These are phyloP conservation scores for Nemania sp. DNA, from an alignment of 2,329 filamentous ascomycete genomes.

Conservation along the genomic window DNA sequence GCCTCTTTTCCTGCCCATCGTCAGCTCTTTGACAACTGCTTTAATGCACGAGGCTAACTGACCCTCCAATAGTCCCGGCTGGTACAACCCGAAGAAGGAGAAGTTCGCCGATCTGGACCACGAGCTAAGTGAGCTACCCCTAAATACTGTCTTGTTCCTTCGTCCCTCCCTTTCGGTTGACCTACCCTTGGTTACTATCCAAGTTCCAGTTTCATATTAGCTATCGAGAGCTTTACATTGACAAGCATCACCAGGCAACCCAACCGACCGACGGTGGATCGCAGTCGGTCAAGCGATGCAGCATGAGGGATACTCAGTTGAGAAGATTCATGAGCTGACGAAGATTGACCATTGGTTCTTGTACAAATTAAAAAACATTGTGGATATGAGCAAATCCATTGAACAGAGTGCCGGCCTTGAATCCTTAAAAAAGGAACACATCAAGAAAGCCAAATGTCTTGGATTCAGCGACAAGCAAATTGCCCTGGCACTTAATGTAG, in stretches of 20 bases:
- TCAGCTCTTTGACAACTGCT: not conserved
- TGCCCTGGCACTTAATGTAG: constrained; percentile 71
- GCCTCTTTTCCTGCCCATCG: not conserved
- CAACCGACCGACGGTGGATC: constrained; percentile 95
- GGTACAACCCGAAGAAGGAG: constrained; percentile 65
- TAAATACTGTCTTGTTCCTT: not conserved
- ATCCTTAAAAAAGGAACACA: constrained; percentile 83
- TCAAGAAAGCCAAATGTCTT: constrained; percentile 93
- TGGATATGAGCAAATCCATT: constrained; percentile 85
- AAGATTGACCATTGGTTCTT: constrained; percentile 99
- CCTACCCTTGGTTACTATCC: not conserved
- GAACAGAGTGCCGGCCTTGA: constrained; percentile 82
- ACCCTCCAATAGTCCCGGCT: not conserved
- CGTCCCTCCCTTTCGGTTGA: not conserved
- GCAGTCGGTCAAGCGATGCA: constrained; percentile 98
- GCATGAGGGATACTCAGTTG: constrained; percentile 93
- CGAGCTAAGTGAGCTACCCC: constrained; percentile 56
- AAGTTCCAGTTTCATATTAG: not conserved
- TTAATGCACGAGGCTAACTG: not conserved
- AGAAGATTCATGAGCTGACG: constrained; percentile 88
- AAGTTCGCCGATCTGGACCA: constrained; percentile 92
- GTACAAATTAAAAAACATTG: constrained; percentile 97
- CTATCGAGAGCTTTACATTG: not conserved
- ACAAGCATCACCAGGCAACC: constrained; percentile 43
- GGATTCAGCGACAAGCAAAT: constrained; percentile 98